These are phyloP conservation scores for Ophiostoma sp. DNA, from an alignment of 2,329 filamentous ascomycete species.

Conservation along the genomic window DNA sequence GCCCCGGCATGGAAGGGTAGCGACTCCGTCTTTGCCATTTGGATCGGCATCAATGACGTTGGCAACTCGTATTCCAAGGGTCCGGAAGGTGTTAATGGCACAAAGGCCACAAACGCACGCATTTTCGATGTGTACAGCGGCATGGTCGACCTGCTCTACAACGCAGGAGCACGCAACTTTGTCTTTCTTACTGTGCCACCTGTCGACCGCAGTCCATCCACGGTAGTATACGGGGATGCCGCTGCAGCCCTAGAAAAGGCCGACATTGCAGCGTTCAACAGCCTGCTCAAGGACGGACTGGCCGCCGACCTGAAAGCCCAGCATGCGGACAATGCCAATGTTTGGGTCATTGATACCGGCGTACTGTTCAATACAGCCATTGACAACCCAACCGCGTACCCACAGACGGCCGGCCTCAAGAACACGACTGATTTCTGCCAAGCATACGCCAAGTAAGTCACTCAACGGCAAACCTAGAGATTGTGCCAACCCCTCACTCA, in stretches of 20 bases:
- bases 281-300: neutral
- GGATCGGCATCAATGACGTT: slow-evolving; percentile 58
- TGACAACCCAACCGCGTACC: slow-evolving; percentile 42
- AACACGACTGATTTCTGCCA: slow-evolving; percentile 58
- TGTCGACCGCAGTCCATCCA: slow-evolving; percentile 43
- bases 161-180: slow-evolving; percentile 57
- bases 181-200: slow-evolving; percentile 60
- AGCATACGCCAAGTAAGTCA: slow-evolving; percentile 51
- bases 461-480: slow-evolving; percentile 49
- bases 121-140: slow-evolving; percentile 47
- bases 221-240: slow-evolving; percentile 33
- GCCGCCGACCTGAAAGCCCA: slow-evolving; percentile 15
- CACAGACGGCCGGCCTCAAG: slow-evolving; percentile 52
- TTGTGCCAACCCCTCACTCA: too few relatives aligned
- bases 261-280: slow-evolving; percentile 28
- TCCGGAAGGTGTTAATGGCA: slow-evolving; percentile 42
- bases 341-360: slow-evolving; percentile 43
- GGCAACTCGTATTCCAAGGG: slow-evolving; percentile 45
- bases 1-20: slow-evolving; percentile 43
- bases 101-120: slow-evolving; percentile 42
- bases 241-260: slow-evolving; percentile 34
- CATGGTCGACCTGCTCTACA: slow-evolving; percentile 50
- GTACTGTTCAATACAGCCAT: slow-evolving; percentile 46
- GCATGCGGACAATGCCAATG: slow-evolving; percentile 23
- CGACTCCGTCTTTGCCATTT: slow-evolving; percentile 51